Conservation (phyloP, 2,329 filamentous ascomycete genomes). For the Pseudonectria buxi region DNA sequence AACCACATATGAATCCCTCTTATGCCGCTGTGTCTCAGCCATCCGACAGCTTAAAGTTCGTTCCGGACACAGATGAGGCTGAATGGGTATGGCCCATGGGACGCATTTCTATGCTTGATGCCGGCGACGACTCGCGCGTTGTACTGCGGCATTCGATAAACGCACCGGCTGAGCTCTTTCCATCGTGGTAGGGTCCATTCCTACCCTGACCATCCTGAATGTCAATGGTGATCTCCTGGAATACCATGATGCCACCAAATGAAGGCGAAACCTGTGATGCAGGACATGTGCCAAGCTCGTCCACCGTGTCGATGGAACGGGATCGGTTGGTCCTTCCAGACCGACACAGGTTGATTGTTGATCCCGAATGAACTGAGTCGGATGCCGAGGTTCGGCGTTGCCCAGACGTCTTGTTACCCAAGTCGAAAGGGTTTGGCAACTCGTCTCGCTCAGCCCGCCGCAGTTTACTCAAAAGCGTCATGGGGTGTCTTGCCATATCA, state of each 20-base stretch:
- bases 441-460: slow-evolving; percentile 12
- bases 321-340: slow-evolving; percentile 7
- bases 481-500: too few species aligned
- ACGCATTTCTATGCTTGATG: slow-evolving; percentile 17
- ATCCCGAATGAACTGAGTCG: slow-evolving; percentile 15
- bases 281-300: slow-evolving; percentile 19
- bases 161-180: slow-evolving; percentile 3
- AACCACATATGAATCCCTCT: too few species aligned
- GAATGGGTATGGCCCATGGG: slow-evolving; percentile 12
- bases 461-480: slow-evolving; percentile 5
- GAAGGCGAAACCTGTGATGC: slow-evolving; percentile 8
- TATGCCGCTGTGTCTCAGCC: neutral
- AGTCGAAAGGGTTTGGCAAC: slow-evolving; percentile 1
- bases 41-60: slow-evolving; percentile 14
- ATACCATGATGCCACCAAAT: slow-evolving; percentile 54
- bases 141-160: slow-evolving; percentile 6
- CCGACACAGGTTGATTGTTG: slow-evolving; percentile 21
- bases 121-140: slow-evolving; percentile 3
- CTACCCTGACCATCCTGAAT: slow-evolving; percentile 18
- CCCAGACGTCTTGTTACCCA: slow-evolving; percentile 4
- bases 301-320: slow-evolving; percentile 12
- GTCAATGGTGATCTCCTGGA: slow-evolving; percentile 55
- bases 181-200: slow-evolving; percentile 5
- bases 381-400: slow-evolving; percentile 10
- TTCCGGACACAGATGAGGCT: slow-evolving; percentile 4